A percentile compares a stretch with the other conserved stretches of the same genome.
Evolutionary conservation across 2,329 filamentous ascomycete genomes (phyloP).

Genomic region (Cadophora gregata): DNA sequence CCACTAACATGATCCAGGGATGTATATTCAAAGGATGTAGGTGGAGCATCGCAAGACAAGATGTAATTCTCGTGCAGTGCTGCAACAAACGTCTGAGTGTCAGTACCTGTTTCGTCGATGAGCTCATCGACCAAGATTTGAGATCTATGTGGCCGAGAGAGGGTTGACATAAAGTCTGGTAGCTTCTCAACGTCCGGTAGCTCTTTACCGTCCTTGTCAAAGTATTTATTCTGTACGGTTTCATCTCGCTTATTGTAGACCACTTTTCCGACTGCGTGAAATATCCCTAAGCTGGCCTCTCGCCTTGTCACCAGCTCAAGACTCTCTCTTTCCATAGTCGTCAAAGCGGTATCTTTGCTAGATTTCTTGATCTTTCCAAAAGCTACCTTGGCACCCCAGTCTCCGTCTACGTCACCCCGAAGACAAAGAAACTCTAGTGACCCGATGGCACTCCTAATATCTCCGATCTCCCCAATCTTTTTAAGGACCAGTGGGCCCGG

Average conservation of each 20-base stretch:
- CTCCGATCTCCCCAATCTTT: conserved; percentile 82
- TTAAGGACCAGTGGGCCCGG: conserved; percentile 82
- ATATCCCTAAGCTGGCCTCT: conserved; percentile 90
- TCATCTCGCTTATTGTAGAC: conserved; percentile 92
- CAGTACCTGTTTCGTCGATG: conserved; percentile 93
- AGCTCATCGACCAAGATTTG: conserved; percentile 75
- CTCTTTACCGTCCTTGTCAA: conserved; percentile 41
- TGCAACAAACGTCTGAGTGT: conserved; percentile 87
- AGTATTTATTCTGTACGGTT: conserved; percentile 46
- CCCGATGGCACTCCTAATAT: conserved; percentile 90
- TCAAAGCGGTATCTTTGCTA: conserved; percentile 66
- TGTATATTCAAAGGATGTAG: conserved; percentile 57
- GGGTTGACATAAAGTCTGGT: conserved; percentile 62
- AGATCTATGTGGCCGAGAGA: conserved; percentile 65
- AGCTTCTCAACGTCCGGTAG: conserved; percentile 56
- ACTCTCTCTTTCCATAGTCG: conserved; percentile 78
- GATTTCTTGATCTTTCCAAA: conserved; percentile 70
- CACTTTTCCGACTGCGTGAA: conserved; percentile 94
- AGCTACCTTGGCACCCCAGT: conserved; percentile 76
- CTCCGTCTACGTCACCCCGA: conserved; percentile 74
- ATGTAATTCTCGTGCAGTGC: conserved; percentile 94
- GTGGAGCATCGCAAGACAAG: conserved; percentile 73
- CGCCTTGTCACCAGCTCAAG: conserved; percentile 83
- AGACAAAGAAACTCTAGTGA: conserved; percentile 92
- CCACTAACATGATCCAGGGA: conserved; percentile 80